Percentiles rank a stretch among this genome's conserved stretches.
phyloP scores from a whole-genome alignment of 2,329 filamentous ascomycete species.

The Orbilia blumenaviensis region DNA sequence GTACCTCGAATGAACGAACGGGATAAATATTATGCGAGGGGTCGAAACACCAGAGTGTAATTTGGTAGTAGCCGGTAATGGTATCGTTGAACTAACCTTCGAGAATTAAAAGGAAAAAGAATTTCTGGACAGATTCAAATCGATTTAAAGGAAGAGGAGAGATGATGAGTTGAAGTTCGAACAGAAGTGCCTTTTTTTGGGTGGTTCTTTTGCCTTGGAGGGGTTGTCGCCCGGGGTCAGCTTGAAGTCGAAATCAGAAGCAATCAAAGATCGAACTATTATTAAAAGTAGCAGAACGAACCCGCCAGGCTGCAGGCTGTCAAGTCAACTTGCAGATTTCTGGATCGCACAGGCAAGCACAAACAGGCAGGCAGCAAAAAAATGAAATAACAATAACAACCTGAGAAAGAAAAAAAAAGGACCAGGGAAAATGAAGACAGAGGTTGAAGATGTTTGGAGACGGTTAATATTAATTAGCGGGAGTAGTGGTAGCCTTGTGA shows the following conservation, averaged over 20 bases:
- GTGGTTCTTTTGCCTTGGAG: background rate
- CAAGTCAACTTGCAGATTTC: background rate
- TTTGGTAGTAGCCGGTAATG: background rate
- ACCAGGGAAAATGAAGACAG: background rate
- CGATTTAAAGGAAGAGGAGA: background rate
- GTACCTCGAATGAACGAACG: background rate
- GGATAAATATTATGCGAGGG: background rate
- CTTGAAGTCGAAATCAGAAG: background rate
- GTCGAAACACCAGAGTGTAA: background rate
- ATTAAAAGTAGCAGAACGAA: background rate
- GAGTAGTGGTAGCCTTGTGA: slow-evolving; percentile 33
- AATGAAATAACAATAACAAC: background rate
- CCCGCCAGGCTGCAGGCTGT: background rate
- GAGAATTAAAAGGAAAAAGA: too few species aligned
- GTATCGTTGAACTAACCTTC: slow-evolving; percentile 5
- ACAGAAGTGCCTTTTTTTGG: too few species aligned
- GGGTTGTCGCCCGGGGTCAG: background rate
- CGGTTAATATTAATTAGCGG: slow-evolving; percentile 1
- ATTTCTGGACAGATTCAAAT: too few species aligned
- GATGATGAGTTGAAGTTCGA: background rate
- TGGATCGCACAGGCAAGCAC: background rate
- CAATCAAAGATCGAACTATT: background rate
- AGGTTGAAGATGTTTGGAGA: background rate
- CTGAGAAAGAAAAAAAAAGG: background rate
- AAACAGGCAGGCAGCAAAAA: background rate